phyloP scores from a whole-genome alignment of 768 basidiomycete species.

The Hypholoma fasciculare region DNA sequence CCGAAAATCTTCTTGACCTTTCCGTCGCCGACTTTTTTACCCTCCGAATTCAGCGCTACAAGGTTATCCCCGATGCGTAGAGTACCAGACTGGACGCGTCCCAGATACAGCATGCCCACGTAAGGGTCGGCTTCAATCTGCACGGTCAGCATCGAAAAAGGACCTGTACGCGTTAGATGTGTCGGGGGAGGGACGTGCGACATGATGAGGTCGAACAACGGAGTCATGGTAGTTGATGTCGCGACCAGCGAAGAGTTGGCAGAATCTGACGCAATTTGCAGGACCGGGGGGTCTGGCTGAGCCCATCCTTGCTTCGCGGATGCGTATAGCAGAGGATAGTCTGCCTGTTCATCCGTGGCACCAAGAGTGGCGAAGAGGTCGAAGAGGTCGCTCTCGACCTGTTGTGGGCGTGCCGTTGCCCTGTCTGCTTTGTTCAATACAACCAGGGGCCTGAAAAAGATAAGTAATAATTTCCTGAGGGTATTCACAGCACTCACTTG shows the following conservation, averaged over 20 bases:
- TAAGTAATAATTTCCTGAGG: background rate
- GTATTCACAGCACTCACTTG: slow-evolving; percentile 27
- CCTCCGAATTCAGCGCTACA: slow-evolving; percentile 37
- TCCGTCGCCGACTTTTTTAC: slow-evolving; percentile 49
- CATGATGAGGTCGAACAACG: slow-evolving; percentile 47
- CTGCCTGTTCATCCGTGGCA: slow-evolving; percentile 50
- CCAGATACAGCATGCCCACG: slow-evolving; percentile 49
- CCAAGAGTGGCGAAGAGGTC: slow-evolving; percentile 52
- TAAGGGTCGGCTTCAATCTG: slow-evolving; percentile 53
- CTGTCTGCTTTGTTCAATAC: slow-evolving; percentile 53
- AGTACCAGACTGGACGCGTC: slow-evolving; percentile 43
- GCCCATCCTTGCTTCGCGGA: slow-evolving; percentile 55
- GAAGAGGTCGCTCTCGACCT: slow-evolving; percentile 51
- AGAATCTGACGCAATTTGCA: slow-evolving; percentile 16
- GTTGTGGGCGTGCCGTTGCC: slow-evolving; percentile 39
- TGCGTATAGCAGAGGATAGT: slow-evolving; percentile 51
- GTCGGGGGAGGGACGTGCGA: slow-evolving; percentile 41
- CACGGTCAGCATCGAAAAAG: slow-evolving; percentile 54
- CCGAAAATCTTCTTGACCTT: slow-evolving; percentile 48
- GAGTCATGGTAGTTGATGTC: slow-evolving; percentile 34
- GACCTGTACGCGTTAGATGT: slow-evolving; percentile 34
- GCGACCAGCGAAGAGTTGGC: slow-evolving; percentile 6
- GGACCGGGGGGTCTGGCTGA: slow-evolving; percentile 22
- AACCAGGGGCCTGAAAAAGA: slow-evolving; percentile 38
- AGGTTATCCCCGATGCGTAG: slow-evolving; percentile 40